Conservation (phyloP, 1,284 basidiomycete genomes). For the Hemileia vastatrix region DNA sequence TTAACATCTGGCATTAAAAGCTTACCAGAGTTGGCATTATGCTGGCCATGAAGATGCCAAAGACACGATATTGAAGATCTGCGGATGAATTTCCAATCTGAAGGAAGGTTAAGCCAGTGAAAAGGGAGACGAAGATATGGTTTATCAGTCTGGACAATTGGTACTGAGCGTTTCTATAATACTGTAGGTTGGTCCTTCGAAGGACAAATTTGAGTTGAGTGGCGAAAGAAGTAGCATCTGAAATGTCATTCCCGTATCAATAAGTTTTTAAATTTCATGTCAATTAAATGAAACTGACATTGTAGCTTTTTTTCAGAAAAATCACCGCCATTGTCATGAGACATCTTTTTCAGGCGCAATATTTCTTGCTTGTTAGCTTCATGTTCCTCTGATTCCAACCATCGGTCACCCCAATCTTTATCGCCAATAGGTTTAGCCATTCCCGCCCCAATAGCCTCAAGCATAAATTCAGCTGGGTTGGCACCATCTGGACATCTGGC, state of each 20-base stretch:
- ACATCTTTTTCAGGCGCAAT: slow-evolving; percentile 47
- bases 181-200: slow-evolving; percentile 60
- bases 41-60: slow-evolving; percentile 53
- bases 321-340: slow-evolving; percentile 33
- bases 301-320: neutral
- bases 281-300: slow-evolving; percentile 4
- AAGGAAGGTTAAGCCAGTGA: slow-evolving; percentile 73
- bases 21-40: no score
- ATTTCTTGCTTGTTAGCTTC: slow-evolving; percentile 46
- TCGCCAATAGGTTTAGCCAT: slow-evolving; percentile 46
- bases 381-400: slow-evolving; percentile 43
- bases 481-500: slow-evolving; percentile 51
- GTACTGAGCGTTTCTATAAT: slow-evolving; percentile 76
- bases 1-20: slow-evolving; percentile 48
- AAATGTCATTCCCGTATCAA: slow-evolving; percentile 5
- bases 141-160: slow-evolving; percentile 66
- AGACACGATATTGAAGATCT: slow-evolving; percentile 73
- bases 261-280: neutral
- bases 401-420: slow-evolving; percentile 47
- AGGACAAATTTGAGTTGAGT: slow-evolving; percentile 70
- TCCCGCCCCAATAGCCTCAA: slow-evolving; percentile 46
- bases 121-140: slow-evolving; percentile 55
- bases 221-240: slow-evolving; percentile 58
- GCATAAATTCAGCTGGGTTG: slow-evolving; percentile 48
- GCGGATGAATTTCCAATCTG: slow-evolving; percentile 59